Evolutionary conservation across 2,329 filamentous ascomycete species (phyloP), one percentile per base, ranked within the genome.

Genomic region (Penicillium hesseltinei): DNA sequence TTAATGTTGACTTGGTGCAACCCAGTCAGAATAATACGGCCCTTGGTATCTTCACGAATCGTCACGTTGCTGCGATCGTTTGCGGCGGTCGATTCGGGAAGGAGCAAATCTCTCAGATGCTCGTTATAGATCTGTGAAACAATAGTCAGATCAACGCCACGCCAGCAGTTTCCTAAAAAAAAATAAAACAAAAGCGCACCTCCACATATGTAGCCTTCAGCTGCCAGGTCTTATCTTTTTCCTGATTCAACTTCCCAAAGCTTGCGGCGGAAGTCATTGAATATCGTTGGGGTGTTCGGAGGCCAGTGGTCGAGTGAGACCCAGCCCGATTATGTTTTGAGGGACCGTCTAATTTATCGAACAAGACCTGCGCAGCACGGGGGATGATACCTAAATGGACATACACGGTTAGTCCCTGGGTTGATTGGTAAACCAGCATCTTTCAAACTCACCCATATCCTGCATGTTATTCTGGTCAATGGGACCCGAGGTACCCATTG

Each of bases 401-500:
- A 57, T 23, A n/a, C 19, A 53, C 35, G 9, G 49, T 63, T 48
- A 60, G 54, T 31, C 9, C 15, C 21, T 4, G 2, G 9, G 17
- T 23, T 10, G 15, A 9, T 31, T 13, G 31, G n/a, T 23, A 17
- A n/a, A 29, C 38, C 21, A 36, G 10, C 8, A 31, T n/a, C 4
- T 54, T 47, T 38, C 17, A 47, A 39, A 70, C 88, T 75, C 82
- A 94, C 91, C 92, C 89, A 93, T 94, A 31, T 85, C 75, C 8
- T 88, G 83, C 31, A 81, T 64, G 67, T 93, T 82, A 27, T 80
- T 81, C 69, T 95, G 89, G 69, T 97, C 92, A 23, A 75, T 75
- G 2, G 92, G 91, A 5, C 92, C 92, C 0, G 93, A 92, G 0
- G 94, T 99, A 56, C 94, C 94, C 94, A 99, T 99, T 0, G 94